Evolutionary conservation across 2,329 filamentous ascomycete genomes (phyloP), one percentile per base, ranked within the genome.

Genomic region (Thelonectria discophora): DNA sequence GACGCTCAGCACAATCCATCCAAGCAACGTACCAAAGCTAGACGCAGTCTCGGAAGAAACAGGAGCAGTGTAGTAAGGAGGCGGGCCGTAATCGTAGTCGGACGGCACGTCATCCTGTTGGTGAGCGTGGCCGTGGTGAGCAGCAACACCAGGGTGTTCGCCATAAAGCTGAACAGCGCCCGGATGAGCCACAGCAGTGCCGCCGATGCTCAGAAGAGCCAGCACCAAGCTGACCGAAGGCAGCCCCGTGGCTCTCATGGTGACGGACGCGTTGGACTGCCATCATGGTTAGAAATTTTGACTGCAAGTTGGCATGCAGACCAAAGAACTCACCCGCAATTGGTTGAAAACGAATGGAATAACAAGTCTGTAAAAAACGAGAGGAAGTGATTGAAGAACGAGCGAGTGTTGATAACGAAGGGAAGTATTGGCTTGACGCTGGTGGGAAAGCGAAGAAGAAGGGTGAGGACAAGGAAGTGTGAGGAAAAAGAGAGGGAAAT

Each of bases 191-290:
- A n/a, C n/a, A n/a, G 40, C 34, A 27, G 47, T 58, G 7, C 58
- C 47, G n/a, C 56, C 43, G 39, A 73, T 40, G 49, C 65, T 67
- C 17, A 69, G 49, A 6, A 72, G 54, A 13, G 73, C 58, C 9
- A 72, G 54, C 13, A 73, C 58, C 57, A 74, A 75, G 70, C 74
- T 71, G 63, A 71, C 55, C 64, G 71, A 63, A 54, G 77, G 63
- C 69, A 69, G 69, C 6, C 52, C 62, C 13, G 66, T 74, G 24
- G 58, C 69, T 65, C 75, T 79, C 81, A 83, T 83, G 55, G 37
- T 74, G 72, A 60, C 53, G 57, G 53, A n/a, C 12, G 15, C 40
- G 15, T 11, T 11, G 21, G 15, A 40, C 37, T 52, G 27, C 20
- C 8, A 11, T 27, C 17, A 13, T 21, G n/a, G n/a, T n/a, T n/a